phyloP scores from a whole-genome alignment of 139 green algal genomes.

The Micractinium sp. region DNA sequence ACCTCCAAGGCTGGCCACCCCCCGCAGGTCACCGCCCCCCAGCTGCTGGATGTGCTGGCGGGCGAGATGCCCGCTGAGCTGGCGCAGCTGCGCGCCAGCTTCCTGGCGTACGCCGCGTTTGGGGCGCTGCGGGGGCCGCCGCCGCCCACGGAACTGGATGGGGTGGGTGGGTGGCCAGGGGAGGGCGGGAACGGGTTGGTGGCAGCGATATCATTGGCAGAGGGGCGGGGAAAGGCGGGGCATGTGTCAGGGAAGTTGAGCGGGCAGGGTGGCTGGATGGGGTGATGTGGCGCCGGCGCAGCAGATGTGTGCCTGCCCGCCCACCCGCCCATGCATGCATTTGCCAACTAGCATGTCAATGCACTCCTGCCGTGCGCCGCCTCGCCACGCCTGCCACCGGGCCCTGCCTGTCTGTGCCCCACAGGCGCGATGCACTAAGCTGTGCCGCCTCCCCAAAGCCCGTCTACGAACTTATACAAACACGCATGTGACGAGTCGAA shows the following conservation, averaged over 20 bases:
- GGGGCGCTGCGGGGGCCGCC: not conserved
- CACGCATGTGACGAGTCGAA: no score
- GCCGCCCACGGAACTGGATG: not conserved
- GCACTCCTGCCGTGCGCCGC: no score
- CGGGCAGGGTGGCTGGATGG: not conserved
- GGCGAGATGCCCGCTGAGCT: conserved; percentile 7
- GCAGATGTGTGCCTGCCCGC: no score
- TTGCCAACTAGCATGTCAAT: no score
- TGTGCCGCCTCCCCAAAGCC: no score
- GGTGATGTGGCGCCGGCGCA: not conserved
- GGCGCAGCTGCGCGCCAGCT: conserved; percentile 5
- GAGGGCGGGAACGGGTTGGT: no score
- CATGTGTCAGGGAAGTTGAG: not conserved
- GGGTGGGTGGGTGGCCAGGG: not conserved
- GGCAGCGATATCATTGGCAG: not conserved
- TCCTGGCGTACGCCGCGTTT: conserved; percentile 40
- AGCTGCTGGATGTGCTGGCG: conserved; percentile 7
- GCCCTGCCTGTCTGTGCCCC: no score
- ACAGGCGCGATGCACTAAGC: no score
- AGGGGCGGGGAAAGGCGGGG: not conserved
- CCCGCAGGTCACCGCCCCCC: conserved; percentile 19
- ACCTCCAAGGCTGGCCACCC: not conserved
- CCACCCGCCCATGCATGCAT: no score
- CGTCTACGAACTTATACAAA: no score
- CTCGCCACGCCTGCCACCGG: no score